phyloP scores from a whole-genome alignment of 805 yeast genomes.

The Candida jianshihensis region DNA sequence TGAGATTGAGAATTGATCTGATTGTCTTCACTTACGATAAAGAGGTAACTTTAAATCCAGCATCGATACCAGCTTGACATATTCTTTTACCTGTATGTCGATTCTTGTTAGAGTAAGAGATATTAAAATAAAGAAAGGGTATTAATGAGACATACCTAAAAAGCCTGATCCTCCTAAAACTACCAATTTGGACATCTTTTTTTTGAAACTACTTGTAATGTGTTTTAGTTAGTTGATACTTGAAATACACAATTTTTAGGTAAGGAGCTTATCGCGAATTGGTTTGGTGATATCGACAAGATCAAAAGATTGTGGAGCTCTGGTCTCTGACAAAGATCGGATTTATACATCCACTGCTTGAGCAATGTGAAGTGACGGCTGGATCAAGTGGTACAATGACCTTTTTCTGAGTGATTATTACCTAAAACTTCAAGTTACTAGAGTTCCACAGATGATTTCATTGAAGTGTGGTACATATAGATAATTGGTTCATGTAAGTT shows the following conservation, averaged over 20 bases:
- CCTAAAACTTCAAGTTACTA: no score
- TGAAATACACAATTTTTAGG: not conserved
- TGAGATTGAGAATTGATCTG: not conserved
- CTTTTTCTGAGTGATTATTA: no score
- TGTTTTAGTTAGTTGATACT: not conserved
- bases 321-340: no score
- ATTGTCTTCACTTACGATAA: slow-evolving; percentile 34
- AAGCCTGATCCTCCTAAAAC: slow-evolving; percentile 90
- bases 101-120: not conserved
- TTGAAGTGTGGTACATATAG: no score
- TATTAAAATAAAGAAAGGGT: not conserved
- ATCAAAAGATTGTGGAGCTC: not conserved
- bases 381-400: no score
- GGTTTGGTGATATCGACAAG: not conserved
- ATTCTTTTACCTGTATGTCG: slow-evolving; percentile 45
- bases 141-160: slow-evolving; percentile 34
- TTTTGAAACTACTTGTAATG: not conserved
- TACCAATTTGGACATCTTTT: slow-evolving; percentile 32
- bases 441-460: no score
- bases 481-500: no score
- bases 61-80: slow-evolving; percentile 56
- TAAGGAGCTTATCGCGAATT: not conserved
- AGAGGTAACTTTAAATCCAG: slow-evolving; percentile 63
- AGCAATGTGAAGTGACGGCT: no score
- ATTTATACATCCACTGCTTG: no score